These are phyloP conservation scores for Aspergillus ostianus DNA, from an alignment of 495 filamentous ascomycete genomes.

Conservation along the genomic window DNA sequence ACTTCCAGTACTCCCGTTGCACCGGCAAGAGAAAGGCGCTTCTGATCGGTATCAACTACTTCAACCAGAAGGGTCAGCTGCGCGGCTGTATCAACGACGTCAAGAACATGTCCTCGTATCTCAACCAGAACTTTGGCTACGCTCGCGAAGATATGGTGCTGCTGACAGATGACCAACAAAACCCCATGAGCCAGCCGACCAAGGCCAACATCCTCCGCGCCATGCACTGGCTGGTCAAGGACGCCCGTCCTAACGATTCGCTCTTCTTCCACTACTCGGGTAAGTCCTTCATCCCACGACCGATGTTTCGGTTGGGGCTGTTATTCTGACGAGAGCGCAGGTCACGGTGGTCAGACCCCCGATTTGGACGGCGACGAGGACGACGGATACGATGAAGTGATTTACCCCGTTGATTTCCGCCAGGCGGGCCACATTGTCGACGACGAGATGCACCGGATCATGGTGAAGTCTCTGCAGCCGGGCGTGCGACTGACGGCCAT, in stretches of 20 bases:
- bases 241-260: constrained; percentile 89
- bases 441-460: constrained; percentile 97
- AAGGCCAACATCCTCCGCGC: constrained; percentile 94
- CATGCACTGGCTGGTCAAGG: constrained; percentile 99
- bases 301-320: not conserved
- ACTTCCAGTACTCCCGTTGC: constrained; percentile 89
- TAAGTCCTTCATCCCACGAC: constrained; percentile 36
- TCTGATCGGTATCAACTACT: constrained; percentile 97
- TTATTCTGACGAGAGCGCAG: constrained; percentile 39
- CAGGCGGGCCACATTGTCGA: constrained; percentile 91
- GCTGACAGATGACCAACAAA: constrained; percentile 94
- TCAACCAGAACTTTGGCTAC: constrained; percentile 90
- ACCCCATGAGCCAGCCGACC: constrained; percentile 94
- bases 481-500: constrained; percentile 95
- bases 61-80: constrained; percentile 86
- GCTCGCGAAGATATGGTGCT: constrained; percentile 97
- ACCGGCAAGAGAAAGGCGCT: constrained; percentile 89
- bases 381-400: constrained; percentile 96
- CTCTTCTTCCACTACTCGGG: constrained; percentile 99
- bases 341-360: constrained; percentile 95
- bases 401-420: constrained; percentile 95
- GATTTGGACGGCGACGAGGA: constrained; percentile 93
- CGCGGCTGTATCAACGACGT: constrained; percentile 98
- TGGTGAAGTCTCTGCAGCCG: constrained; percentile 77
- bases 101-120: constrained; percentile 91